Evolutionary conservation across 176 grass and related monocot species (phyloP), one percentile per base, ranked within the genome.

Genomic region (Coix lacrymajobi): DNA sequence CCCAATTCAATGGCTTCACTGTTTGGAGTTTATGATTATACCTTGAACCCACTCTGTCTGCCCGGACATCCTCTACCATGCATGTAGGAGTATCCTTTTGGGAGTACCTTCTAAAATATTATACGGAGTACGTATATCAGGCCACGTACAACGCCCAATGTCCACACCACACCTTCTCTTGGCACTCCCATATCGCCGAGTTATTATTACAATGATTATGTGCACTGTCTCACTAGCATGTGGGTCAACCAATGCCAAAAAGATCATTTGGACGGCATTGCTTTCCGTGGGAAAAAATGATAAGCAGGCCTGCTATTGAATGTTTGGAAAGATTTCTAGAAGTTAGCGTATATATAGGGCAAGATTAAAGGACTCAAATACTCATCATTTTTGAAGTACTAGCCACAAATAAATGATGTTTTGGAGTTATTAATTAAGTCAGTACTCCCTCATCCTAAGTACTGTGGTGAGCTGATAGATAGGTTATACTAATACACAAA

Each of bases 1-100:
- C 85, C 91, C 68, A 84, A 91, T 94, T 94, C 29, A 91, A 91
- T 91, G 81, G 29, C 24, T 80, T 84, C 89, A 93, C 94, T 97
- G 91, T 91, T 86, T 7, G 32, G 68, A 61, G 44, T 85, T 92
- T 85, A 93, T 94, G 88, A 87, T 91, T 84, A 94, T 94, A 94
- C 94, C 91, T 90, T 84, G 82, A 94, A 91, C 85, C 89, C 87
- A 73, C 37, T 93, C 87, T 92, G 94, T 88, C 91, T 88, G 79
- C 75, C 73, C 32, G 44, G 69, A 75, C 26, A 71, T 71, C 72
- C 31, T 58, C 71, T 69, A 60, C 17, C 34, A 11, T 41, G 20
- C 11, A 11, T 26, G 3, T 8, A 3, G 26, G 15, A 26, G 11
- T 28, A 71, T 46, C 63, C 25, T 46, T 33, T 19, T 82, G 49